These are phyloP conservation scores for Pichia terricola DNA, from an alignment of 1,139 yeast genomes.

Conservation along the genomic window DNA sequence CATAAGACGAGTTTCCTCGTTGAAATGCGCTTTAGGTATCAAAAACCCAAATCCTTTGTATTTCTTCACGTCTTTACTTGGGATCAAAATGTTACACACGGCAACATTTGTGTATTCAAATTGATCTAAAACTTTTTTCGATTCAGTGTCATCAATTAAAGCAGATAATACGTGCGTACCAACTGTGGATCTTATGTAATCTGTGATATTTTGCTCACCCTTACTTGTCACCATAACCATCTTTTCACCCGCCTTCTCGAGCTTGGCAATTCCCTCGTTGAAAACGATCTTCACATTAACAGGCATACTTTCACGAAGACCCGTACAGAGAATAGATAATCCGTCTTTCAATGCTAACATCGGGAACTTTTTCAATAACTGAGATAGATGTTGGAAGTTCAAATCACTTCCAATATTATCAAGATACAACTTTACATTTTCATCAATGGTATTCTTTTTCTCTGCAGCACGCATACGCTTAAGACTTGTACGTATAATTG, in stretches of 20 bases:
- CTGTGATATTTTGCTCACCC: constrained; percentile 35
- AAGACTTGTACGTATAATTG: constrained; percentile 31
- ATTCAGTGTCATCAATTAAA: constrained; percentile 2
- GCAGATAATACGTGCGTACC: constrained; percentile 8
- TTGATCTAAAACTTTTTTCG: constrained; percentile 21
- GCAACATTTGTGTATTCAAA: constrained; percentile 46
- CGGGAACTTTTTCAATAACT: constrained; percentile 33
- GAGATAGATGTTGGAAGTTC: constrained; percentile 29
- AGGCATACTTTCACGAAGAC: constrained; percentile 27
- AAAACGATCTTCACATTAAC: constrained; percentile 33
- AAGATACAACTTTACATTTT: constrained; percentile 26
- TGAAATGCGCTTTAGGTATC: constrained; percentile 50
- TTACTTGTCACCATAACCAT: constrained; percentile 25
- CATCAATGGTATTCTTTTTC: constrained; percentile 2
- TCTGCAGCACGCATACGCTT: neutral
- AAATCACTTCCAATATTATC: constrained; percentile 26
- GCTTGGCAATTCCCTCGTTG: constrained; percentile 12
- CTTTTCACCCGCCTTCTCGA: constrained; percentile 3
- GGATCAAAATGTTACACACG: constrained; percentile 53
- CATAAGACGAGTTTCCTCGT: constrained; percentile 47
- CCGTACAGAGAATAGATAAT: constrained; percentile 40
- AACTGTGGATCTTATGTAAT: constrained; percentile 36
- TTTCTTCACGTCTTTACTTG: constrained; percentile 29
- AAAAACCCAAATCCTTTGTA: constrained; percentile 74
- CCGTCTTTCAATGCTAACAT: constrained; percentile 41